A percentile compares a stretch with the other conserved stretches of the same genome.
Evolutionary conservation across 371 early-diverging fungal species (phyloP).

Genomic region (Caulochytrium protostelioides): DNA sequence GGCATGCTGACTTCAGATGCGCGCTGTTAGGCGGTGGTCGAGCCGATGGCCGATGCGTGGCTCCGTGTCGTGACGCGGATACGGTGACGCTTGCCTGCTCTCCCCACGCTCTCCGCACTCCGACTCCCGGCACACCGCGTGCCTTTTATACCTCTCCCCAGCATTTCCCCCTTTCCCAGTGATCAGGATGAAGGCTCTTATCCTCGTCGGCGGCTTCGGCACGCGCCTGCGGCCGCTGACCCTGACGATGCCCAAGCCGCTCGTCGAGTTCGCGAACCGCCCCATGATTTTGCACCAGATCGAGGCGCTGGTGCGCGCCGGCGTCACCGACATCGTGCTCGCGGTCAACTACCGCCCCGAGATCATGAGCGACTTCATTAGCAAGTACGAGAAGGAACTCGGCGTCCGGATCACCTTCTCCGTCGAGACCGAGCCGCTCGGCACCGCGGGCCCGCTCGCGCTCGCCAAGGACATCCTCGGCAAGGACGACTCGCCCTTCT

Average conservation of each 20-base stretch:
- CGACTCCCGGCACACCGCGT: no score
- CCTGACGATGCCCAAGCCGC: constrained; percentile 92
- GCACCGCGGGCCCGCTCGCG: constrained; percentile 75
- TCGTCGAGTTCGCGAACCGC: constrained; percentile 96
- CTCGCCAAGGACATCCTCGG: constrained; percentile 62
- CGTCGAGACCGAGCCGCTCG: constrained; percentile 76
- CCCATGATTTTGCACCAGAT: constrained; percentile 99
- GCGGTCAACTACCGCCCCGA: constrained; percentile 94
- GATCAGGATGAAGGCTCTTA: no score
- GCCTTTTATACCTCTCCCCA: no score
- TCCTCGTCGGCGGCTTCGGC: no score
- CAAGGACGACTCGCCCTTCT: constrained; percentile 68
- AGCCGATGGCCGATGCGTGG: no score
- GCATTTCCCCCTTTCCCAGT: no score
- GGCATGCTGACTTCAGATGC: no score
- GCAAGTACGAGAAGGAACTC: constrained; percentile 54
- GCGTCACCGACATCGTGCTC: constrained; percentile 91
- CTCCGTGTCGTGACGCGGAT: no score
- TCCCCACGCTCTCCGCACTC: no score
- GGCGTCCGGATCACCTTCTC: constrained; percentile 77
- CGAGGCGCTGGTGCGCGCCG: constrained; percentile 85
- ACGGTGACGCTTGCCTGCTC: no score
- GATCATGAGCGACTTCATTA: constrained; percentile 52
- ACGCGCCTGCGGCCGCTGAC: constrained; percentile 97
- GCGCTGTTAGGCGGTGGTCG: no score